phyloP scores from a whole-genome alignment of 169 alveolate species.

The Eimeria acervulina region DNA sequence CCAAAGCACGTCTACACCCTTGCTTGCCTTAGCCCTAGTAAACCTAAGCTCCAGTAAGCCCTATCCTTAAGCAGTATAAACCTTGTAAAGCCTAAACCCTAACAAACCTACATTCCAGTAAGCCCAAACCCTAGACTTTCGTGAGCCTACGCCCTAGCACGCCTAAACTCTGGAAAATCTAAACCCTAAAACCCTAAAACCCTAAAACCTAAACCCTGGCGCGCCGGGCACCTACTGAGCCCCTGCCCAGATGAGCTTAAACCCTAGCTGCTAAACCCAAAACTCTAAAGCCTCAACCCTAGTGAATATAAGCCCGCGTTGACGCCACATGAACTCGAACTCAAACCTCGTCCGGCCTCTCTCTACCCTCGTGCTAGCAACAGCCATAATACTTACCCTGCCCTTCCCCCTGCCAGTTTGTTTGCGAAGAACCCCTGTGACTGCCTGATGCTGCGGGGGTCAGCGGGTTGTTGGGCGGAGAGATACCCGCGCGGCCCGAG shows the following conservation, averaged over 20 bases:
- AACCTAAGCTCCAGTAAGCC: background rate
- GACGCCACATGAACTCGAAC: background rate
- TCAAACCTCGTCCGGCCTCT: background rate
- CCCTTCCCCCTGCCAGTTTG: constrained; percentile 47
- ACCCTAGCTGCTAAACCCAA: background rate
- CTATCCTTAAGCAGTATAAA: too few species aligned
- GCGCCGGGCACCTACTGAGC: too few species aligned
- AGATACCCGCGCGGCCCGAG: background rate
- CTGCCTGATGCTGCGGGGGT: constrained; percentile 48
- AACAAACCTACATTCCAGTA: background rate
- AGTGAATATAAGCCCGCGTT: too few species aligned
- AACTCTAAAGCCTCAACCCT: background rate
- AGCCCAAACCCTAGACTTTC: background rate
- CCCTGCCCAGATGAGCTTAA: too few species aligned
- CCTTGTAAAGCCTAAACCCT: background rate
- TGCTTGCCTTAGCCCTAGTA: background rate
- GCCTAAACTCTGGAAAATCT: too few species aligned
- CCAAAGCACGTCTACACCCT: background rate
- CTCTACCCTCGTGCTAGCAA: background rate
- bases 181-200: too few species aligned
- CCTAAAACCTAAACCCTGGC: background rate
- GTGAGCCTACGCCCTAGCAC: background rate
- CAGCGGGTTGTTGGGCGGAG: constrained; percentile 23
- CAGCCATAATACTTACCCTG: constrained; percentile 7
- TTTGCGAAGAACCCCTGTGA: background rate